Conservation (phyloP, 768 basidiomycete species). For the Boletus eberwhitei region DNA sequence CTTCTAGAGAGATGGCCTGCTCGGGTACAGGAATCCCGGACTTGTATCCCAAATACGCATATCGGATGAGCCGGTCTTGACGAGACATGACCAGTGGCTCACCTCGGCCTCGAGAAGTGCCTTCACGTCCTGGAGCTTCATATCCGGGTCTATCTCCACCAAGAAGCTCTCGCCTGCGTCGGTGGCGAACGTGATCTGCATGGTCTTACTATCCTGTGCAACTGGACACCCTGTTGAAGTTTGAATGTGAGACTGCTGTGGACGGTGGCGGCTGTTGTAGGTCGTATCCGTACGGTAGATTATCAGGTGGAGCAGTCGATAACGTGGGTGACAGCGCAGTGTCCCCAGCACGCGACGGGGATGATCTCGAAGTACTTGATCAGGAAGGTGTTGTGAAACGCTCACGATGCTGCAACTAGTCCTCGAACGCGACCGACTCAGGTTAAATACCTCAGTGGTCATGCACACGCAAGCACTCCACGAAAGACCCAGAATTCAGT, state of each 20-base stretch:
- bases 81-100: conserved; percentile 26
- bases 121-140: conserved; percentile 91
- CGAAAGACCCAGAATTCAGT: conserved; percentile 23
- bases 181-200: conserved; percentile 72
- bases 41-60: conserved; percentile 42
- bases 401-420: neutral
- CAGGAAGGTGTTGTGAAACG: conserved; percentile 22
- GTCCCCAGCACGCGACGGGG: neutral
- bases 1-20: conserved; percentile 69
- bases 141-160: conserved; percentile 84
- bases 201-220: conserved; percentile 30
- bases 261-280: neutral
- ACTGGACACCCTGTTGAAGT: neutral
- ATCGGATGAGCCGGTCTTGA: neutral
- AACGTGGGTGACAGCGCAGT: neutral
- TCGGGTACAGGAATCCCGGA: conserved; percentile 70
- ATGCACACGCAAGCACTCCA: conserved; percentile 17
- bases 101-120: conserved; percentile 96
- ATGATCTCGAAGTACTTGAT: conserved; percentile 18
- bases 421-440: neutral
- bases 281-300: conserved; percentile 4
- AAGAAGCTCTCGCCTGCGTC: conserved; percentile 61
- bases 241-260: neutral
- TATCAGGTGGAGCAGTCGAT: neutral
- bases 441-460: conserved; percentile 13